Conservation (phyloP, 2,329 filamentous ascomycete species). For the Cladophialophora carrionii region DNA sequence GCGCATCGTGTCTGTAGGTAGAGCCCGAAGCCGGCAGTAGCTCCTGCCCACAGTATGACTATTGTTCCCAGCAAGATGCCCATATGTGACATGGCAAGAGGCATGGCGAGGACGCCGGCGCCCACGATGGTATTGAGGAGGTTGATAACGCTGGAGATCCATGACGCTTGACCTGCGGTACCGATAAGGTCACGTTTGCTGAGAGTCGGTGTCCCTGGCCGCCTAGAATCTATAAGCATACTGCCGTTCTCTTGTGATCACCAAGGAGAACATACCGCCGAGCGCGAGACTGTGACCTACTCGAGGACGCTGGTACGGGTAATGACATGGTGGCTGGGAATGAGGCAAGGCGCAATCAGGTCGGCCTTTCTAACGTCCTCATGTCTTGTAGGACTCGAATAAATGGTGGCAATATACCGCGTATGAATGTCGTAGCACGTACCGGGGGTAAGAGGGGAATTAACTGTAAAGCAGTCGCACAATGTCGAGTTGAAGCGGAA, state of each 20-base stretch:
- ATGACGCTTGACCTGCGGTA: slow-evolving; percentile 74
- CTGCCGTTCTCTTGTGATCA: neutral
- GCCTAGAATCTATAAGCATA: slow-evolving; percentile 52
- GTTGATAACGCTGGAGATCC: slow-evolving; percentile 90
- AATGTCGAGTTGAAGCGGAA: neutral
- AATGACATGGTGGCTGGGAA: slow-evolving; percentile 12
- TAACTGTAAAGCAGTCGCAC: neutral
- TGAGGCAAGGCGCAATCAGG: neutral
- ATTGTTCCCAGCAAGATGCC: slow-evolving; percentile 82
- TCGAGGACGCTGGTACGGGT: slow-evolving; percentile 23
- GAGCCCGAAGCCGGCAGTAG: slow-evolving; percentile 86
- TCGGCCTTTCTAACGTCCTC: neutral
- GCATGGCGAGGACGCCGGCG: slow-evolving; percentile 92
- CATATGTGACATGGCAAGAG: slow-evolving; percentile 93
- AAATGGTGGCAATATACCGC: neutral
- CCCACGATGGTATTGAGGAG: slow-evolving; percentile 96
- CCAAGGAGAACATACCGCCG: slow-evolving; percentile 59
- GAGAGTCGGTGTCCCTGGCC: slow-evolving; percentile 35
- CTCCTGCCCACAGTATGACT: slow-evolving; percentile 87
- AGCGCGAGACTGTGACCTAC: slow-evolving; percentile 32
- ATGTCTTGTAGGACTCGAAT: neutral
- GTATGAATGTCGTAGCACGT: neutral
- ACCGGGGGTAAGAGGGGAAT: neutral
- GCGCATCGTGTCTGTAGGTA: slow-evolving; percentile 94
- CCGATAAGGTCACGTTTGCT: slow-evolving; percentile 70